Percentiles rank a stretch among this genome's conserved stretches.
Evolutionary conservation across 2,329 filamentous ascomycete species (phyloP).

Genomic region (Blastomyces gilchristii): DNA sequence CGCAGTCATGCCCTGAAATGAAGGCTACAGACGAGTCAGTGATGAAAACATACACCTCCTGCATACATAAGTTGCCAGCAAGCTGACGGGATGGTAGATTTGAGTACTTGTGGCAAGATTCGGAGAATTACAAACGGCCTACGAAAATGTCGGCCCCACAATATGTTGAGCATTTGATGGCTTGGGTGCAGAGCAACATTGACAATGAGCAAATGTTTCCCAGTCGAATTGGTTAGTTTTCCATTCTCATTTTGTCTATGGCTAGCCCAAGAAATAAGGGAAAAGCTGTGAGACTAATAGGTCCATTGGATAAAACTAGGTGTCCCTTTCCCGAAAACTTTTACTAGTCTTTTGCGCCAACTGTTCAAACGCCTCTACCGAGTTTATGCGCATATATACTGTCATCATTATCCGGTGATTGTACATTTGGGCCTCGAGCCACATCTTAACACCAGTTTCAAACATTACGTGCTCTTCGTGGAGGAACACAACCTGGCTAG

Average conservation of each 20-base stretch:
- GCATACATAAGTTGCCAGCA: background rate
- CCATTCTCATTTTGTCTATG: background rate
- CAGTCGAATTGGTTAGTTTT: slow-evolving; percentile 64
- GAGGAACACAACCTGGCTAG: slow-evolving; percentile 89
- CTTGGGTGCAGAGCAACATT: slow-evolving; percentile 89
- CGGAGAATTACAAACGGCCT: slow-evolving; percentile 82
- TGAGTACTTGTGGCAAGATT: slow-evolving; percentile 98
- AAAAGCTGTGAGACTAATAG: background rate
- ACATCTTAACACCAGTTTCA: slow-evolving; percentile 97
- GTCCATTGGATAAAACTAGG: slow-evolving; percentile 38
- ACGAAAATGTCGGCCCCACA: slow-evolving; percentile 97
- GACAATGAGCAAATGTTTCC: slow-evolving; percentile 93
- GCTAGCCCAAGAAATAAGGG: background rate
- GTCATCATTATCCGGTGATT: slow-evolving; percentile 96
- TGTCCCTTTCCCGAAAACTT: slow-evolving; percentile 88
- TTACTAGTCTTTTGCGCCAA: slow-evolving; percentile 77
- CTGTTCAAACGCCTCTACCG: slow-evolving; percentile 99
- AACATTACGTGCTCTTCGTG: slow-evolving; percentile 97
- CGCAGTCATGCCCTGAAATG: slow-evolving; percentile 96
- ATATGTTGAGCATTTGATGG: slow-evolving; percentile 97
- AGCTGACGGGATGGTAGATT: slow-evolving; percentile 48
- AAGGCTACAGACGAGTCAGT: slow-evolving; percentile 96
- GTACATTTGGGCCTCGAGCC: slow-evolving; percentile 91
- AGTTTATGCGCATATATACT: slow-evolving; percentile 98
- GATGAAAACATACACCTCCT: background rate